A percentile compares a stretch with the other conserved stretches of the same genome.
Evolutionary conservation across 768 basidiomycete genomes (phyloP).

Genomic region (Trametopsis cervina): DNA sequence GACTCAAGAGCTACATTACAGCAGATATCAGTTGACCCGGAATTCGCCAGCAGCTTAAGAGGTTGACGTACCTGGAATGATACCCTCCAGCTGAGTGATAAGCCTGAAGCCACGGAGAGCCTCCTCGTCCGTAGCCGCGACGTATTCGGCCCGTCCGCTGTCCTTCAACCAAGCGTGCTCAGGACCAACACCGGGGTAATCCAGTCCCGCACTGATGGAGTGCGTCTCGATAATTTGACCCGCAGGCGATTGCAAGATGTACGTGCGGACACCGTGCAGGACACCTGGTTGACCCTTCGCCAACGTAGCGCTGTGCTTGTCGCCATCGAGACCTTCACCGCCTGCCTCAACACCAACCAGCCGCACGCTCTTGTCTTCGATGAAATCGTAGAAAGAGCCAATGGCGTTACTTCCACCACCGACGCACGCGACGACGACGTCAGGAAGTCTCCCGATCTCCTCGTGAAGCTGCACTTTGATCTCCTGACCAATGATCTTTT

Average conservation of each 20-base stretch:
- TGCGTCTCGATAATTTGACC: slow-evolving; percentile 98
- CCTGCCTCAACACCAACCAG: slow-evolving; percentile 96
- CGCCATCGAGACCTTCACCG: slow-evolving; percentile 90
- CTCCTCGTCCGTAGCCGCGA: slow-evolving; percentile 89
- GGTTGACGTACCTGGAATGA: slow-evolving; percentile 82
- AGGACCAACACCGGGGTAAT: slow-evolving; percentile 97
- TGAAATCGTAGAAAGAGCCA: slow-evolving; percentile 96
- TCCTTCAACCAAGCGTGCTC: slow-evolving; percentile 99
- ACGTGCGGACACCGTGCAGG: slow-evolving; percentile 92
- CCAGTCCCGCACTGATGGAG: slow-evolving; percentile 92
- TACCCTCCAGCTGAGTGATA: slow-evolving; percentile 90
- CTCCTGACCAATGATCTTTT: slow-evolving; percentile 89
- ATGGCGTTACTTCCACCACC: slow-evolving; percentile 98
- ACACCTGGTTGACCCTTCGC: slow-evolving; percentile 90
- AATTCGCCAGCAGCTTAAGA: slow-evolving; percentile 12
- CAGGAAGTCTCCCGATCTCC: slow-evolving; percentile 78
- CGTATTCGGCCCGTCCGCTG: slow-evolving; percentile 88
- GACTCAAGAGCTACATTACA: slow-evolving; percentile 73
- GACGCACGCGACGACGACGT: slow-evolving; percentile 93
- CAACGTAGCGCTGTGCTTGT: slow-evolving; percentile 88
- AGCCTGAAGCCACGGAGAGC: slow-evolving; percentile 89
- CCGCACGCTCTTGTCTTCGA: slow-evolving; percentile 76
- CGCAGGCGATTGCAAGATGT: slow-evolving; percentile 79
- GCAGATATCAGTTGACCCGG: not conserved
- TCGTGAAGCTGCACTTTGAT: slow-evolving; percentile 83